Base-by-base conservation (phyloP, 2,329 filamentous ascomycete species). In the Aspergillus sergii region DNA sequence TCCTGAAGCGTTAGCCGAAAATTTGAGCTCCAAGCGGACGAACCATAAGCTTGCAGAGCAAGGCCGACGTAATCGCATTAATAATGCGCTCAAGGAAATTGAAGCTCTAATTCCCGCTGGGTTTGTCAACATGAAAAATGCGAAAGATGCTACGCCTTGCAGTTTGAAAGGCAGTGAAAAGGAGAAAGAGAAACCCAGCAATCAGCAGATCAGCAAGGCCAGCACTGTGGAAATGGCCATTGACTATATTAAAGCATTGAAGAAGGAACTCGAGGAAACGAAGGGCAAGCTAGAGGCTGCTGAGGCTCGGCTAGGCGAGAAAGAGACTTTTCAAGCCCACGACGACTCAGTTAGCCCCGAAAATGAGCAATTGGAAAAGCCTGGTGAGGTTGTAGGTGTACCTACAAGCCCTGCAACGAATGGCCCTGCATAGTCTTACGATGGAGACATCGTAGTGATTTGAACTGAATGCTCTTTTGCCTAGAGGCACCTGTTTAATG, bases 11-110 rank as follows among this genome's bases (percentile, higher is more conserved):
- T 84, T 99, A 48, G 96, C 94, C 8, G 96, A 94, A 26, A 97
- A 97, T 68, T 82, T 99, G 30, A 97, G 94, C 0, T 97, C 93
- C 3, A 99, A 99, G 81, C 90, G 94, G 59, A 98, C 95, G 2
- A 97, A 93, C 50, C 95, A 99, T 81, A 99, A 99, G 79, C 92
- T 99, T 68, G 95, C 95, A 21, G 95, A 99, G 79, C 95, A 99
- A 80, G 95, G 95, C 8, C 89, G 95, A 55, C 86, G 95, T 63
- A 98, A 99, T 75, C 88, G 95, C 55, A 98, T 99, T 79, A 99
- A 99, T 76, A 91, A 89, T 59, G 95, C 95, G 0, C 82, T 99
- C 26, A 92, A 94, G 70, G 91, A 97, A 76, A 97, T 99, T 77
- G 93, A 95, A 57, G 86, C 89, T 0, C 83, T 99, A 2, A 82